Evolutionary conservation across 805 yeast genomes (phyloP), one percentile per base, ranked within the genome.

Genomic region (Pichia manshurica): DNA sequence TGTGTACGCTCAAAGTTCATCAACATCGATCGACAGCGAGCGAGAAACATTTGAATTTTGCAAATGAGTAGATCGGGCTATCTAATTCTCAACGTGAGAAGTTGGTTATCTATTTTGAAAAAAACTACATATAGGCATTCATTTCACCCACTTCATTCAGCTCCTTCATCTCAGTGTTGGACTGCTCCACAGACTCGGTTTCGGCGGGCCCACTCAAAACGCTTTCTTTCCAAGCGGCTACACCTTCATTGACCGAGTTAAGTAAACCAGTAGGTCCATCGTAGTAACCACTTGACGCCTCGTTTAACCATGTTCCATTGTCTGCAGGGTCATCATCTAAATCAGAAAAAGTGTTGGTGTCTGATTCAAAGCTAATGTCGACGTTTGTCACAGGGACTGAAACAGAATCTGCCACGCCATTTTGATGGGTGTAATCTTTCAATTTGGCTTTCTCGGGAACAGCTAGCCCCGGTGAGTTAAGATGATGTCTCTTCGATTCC

Each of bases 241-340:
- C 46, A 8, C 57, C 53, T 12, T 53, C 63, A 37, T 82, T 75
- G 5, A 83, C 75, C 17, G 84, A 81, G 20, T 81, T 73, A 19
- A 84, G 66, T 69, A 83, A 67, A 0, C 90, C 89, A 0, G 90
- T 79, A 0, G 89, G 86, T 0, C 90, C 90, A 34, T 81, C 82
- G 63, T 67, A 63, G 25, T 54, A 48, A 9, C 71, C 56, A 2
- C 73, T 64, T 16, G 66, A 73, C 6, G 62, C 61, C 40, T 70
- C 68, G 48, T 79, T 74, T 23, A 82, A 69, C 88, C 89, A 83
- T 5, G 13, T 29, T 9, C 41, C 44, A 36, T 45, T 49, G 34
- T 44, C 20, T 5, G 17, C 42, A 7, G 42, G 15, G 7, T n/a
- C 28, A 21, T 39, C 31, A 33, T 33, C 36, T 20, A 38, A 10